These are phyloP conservation scores for Kalmanozyma brasiliensis DNA, from an alignment of 1,284 basidiomycete genomes.

Conservation along the genomic window DNA sequence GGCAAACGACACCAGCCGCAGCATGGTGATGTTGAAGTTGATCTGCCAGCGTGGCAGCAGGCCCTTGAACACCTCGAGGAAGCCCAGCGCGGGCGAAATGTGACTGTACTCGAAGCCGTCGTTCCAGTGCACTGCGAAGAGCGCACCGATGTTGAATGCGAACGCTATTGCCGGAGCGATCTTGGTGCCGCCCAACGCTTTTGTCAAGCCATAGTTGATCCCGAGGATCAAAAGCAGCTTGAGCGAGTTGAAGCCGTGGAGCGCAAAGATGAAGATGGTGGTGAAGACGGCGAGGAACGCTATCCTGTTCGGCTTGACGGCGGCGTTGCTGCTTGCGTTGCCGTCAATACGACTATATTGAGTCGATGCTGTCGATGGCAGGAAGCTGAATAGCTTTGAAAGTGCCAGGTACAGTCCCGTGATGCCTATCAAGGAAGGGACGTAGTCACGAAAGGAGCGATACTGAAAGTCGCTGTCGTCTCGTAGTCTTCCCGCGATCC, in stretches of 20 bases:
- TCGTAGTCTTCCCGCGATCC: slow-evolving; percentile 69
- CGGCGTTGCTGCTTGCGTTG: not conserved
- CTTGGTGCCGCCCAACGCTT: slow-evolving; percentile 57
- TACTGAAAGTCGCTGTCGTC: slow-evolving; percentile 70
- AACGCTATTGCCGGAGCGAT: slow-evolving; percentile 74
- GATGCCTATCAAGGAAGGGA: slow-evolving; percentile 62
- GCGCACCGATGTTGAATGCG: slow-evolving; percentile 78
- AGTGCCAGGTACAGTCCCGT: slow-evolving; percentile 57
- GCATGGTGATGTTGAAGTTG: slow-evolving; percentile 95
- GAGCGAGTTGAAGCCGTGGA: slow-evolving; percentile 87
- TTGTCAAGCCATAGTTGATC: slow-evolving; percentile 77
- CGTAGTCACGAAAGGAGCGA: slow-evolving; percentile 66
- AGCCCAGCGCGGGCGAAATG: slow-evolving; percentile 73
- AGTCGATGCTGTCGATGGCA: slow-evolving; percentile 10
- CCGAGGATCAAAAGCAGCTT: slow-evolving; percentile 81
- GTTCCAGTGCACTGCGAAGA: slow-evolving; percentile 83
- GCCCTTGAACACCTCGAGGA: slow-evolving; percentile 77
- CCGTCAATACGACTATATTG: slow-evolving; percentile 19
- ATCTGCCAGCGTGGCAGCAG: slow-evolving; percentile 90
- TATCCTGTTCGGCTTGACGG: slow-evolving; percentile 71
- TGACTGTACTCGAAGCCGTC: slow-evolving; percentile 79
- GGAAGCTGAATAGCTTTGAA: slow-evolving; percentile 57
- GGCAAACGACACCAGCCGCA: slow-evolving; percentile 89
- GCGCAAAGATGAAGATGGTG: slow-evolving; percentile 76
- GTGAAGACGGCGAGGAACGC: slow-evolving; percentile 73